Conservation (phyloP, 331 rosid genomes). For the Spiraea crenata region DNA sequence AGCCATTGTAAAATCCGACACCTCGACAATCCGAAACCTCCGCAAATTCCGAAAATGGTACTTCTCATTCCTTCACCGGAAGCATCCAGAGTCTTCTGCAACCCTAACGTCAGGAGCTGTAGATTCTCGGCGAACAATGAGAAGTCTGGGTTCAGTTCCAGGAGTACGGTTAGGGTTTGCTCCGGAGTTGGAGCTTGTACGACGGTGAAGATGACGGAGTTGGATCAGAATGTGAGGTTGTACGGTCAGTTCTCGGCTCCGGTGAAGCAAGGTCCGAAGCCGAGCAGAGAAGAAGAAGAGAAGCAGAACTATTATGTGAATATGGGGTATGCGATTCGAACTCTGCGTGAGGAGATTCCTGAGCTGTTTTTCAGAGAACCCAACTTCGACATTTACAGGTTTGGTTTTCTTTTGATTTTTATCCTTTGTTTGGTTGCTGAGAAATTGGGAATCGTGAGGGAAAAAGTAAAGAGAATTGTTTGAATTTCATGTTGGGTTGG, state of each 20-base stretch:
- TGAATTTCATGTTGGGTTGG: neutral
- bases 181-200: constrained; percentile 34
- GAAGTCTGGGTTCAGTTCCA: constrained; percentile 31
- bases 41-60: constrained; percentile 49
- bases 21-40: neutral
- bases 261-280: constrained; percentile 57
- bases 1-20: constrained; percentile 6
- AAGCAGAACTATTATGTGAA: constrained; percentile 77
- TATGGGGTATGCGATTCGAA: constrained; percentile 80
- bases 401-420: constrained; percentile 1
- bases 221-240: constrained; percentile 32
- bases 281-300: constrained; percentile 67
- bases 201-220: constrained; percentile 30
- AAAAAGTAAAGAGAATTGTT: neutral
- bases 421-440: neutral
- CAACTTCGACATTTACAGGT: constrained; percentile 77
- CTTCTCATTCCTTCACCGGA: constrained; percentile 56
- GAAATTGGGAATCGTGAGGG: neutral
- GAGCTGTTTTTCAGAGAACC: constrained; percentile 70
- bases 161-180: constrained; percentile 35
- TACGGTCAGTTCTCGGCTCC: constrained; percentile 67
- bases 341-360: constrained; percentile 78
- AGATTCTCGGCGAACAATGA: constrained; percentile 27
- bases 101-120: constrained; percentile 42
- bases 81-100: constrained; percentile 30